Evolutionary conservation across 345 rosid genomes (phyloP).

Genomic region (Acer campestre): DNA sequence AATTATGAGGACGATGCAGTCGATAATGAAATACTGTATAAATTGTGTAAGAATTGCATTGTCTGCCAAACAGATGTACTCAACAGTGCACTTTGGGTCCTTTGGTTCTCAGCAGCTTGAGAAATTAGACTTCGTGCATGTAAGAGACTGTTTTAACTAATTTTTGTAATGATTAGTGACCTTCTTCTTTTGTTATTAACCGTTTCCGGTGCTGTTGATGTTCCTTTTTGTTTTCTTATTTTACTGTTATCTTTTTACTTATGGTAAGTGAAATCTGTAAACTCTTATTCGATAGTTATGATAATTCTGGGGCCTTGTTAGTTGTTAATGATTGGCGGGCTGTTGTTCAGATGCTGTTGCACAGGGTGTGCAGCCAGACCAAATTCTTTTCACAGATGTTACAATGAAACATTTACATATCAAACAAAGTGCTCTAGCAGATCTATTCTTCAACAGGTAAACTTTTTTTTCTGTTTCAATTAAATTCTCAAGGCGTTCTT

Average conservation of each 20-base stretch:
- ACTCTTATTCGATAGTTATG: neutral
- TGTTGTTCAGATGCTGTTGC: conserved; percentile 72
- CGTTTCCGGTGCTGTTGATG: neutral
- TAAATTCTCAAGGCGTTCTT: neutral
- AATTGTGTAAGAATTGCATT: neutral
- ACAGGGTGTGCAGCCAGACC: conserved; percentile 87
- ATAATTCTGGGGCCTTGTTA: neutral
- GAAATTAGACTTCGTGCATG: conserved; percentile 90
- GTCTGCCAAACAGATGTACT: neutral
- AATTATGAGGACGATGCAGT: neutral
- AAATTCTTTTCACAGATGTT: conserved; percentile 95
- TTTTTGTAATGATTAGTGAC: neutral
- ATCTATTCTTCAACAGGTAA: conserved; percentile 93
- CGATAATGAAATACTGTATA: too few species aligned
- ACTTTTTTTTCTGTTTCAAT: conserved; percentile 2
- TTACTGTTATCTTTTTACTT: neutral
- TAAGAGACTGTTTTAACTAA: conserved; percentile 32
- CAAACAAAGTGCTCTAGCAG: conserved; percentile 92
- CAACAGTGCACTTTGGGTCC: conserved; percentile 58
- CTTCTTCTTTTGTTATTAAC: neutral
- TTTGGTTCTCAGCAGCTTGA: conserved; percentile 97
- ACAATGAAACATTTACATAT: conserved; percentile 96
- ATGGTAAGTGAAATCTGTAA: neutral
- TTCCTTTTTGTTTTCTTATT: neutral
- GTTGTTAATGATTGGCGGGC: neutral